Conservation (phyloP, 495 filamentous ascomycete genomes). For the Penicillium taxi region DNA sequence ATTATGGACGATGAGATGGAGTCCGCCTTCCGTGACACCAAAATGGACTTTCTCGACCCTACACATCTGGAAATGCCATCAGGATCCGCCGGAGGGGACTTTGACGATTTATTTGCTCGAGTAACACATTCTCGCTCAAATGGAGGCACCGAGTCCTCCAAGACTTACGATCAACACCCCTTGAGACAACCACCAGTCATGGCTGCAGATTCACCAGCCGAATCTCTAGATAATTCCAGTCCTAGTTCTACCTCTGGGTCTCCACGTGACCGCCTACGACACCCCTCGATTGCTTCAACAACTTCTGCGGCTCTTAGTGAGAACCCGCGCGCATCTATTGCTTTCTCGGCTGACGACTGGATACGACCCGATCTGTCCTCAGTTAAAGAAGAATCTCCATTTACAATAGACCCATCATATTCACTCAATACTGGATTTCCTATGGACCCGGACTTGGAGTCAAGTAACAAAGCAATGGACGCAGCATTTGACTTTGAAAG, state of each 20-base stretch:
- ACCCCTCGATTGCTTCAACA: conserved; percentile 34
- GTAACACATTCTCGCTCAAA: conserved; percentile 24
- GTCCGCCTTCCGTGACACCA: conserved; percentile 31
- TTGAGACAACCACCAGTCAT: conserved; percentile 30
- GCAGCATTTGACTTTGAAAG: conserved; percentile 63
- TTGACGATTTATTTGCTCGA: conserved; percentile 37
- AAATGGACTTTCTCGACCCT: conserved; percentile 39
- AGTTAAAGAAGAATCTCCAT: conserved; percentile 34
- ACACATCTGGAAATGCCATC: conserved; percentile 30
- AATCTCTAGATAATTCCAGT: conserved; percentile 38
- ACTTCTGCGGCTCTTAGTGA: conserved; percentile 37
- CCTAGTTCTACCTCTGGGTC: conserved; percentile 40
- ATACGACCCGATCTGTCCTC: conserved; percentile 32
- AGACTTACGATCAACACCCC: conserved; percentile 27
- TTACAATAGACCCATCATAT: conserved; percentile 32
- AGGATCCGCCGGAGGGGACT: conserved; percentile 34
- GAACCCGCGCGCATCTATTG: conserved; percentile 26
- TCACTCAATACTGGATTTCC: conserved; percentile 25
- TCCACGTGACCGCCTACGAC: conserved; percentile 33
- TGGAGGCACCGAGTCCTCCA: conserved; percentile 24
- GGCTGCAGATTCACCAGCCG: conserved; percentile 35
- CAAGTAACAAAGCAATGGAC: conserved; percentile 55
- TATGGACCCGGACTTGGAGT: conserved; percentile 41
- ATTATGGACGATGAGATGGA: conserved; percentile 44
- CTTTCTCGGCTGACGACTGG: conserved; percentile 35